These are phyloP conservation scores for Pythium scleroteichum DNA, from an alignment of 352 stramenopile genomes.

Conservation along the genomic window DNA sequence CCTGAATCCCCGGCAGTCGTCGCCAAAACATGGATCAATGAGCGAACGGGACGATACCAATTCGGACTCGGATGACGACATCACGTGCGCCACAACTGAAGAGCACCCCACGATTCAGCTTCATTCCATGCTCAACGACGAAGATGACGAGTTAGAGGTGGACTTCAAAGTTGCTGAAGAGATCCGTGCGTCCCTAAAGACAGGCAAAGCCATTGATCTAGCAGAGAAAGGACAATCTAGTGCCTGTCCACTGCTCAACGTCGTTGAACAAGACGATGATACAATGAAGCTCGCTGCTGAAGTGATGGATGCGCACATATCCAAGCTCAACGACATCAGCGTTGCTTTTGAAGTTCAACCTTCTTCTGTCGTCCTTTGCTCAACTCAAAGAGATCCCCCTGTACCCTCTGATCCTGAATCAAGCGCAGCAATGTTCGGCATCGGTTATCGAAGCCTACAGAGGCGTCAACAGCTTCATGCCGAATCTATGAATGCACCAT, in stretches of 20 bases:
- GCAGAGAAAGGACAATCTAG: not conserved
- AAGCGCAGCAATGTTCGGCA: slow-evolving; percentile 44
- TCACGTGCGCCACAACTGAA: slow-evolving; percentile 6
- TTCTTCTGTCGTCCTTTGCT: slow-evolving; percentile 1
- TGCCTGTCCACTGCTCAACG: slow-evolving; percentile 14
- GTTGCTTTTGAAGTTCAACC: slow-evolving; percentile 9
- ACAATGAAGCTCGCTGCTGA: slow-evolving; percentile 4
- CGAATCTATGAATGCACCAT: not conserved
- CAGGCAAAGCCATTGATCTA: not conserved
- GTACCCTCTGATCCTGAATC: slow-evolving; percentile 20
- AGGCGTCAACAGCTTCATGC: slow-evolving; percentile 26
- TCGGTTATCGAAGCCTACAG: slow-evolving; percentile 55
- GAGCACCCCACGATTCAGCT: no score
- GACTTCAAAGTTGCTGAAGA: slow-evolving; percentile 22
- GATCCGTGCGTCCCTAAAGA: slow-evolving; percentile 14
- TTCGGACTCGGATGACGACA: slow-evolving; percentile 20
- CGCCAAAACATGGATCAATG: not conserved
- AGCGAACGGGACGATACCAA: slow-evolving; percentile 9
- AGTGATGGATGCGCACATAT: slow-evolving; percentile 3
- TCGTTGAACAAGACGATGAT: not conserved
- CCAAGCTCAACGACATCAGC: slow-evolving; percentile 17
- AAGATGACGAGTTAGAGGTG: slow-evolving; percentile 30
- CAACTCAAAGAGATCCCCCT: not conserved
- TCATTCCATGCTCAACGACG: not conserved
- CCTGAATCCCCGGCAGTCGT: not conserved